Evolutionary conservation across 2,329 filamentous ascomycete species (phyloP).

Genomic region (Cercospora sp.): DNA sequence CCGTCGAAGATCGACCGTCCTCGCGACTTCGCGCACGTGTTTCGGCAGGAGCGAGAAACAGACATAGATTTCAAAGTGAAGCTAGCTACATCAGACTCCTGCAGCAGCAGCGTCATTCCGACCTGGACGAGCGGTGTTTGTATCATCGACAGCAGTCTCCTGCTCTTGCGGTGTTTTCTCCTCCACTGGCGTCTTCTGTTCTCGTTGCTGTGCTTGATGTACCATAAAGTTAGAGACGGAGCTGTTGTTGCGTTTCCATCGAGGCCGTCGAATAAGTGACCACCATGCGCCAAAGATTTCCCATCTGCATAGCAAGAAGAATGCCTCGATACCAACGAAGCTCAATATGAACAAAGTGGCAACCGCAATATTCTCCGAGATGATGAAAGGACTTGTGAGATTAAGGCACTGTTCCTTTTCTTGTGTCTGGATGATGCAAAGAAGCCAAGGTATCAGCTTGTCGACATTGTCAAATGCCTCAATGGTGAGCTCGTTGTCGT

Average conservation of each 20-base stretch:
- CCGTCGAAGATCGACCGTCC: not conserved
- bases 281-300: slow-evolving; percentile 30
- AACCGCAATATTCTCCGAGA: slow-evolving; percentile 25
- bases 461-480: slow-evolving; percentile 28
- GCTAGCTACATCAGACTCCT: not conserved
- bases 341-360: slow-evolving; percentile 30
- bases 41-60: not conserved
- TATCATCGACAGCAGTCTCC: not conserved
- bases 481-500: slow-evolving; percentile 24
- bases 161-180: not conserved
- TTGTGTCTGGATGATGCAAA: slow-evolving; percentile 30
- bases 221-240: not conserved
- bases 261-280: slow-evolving; percentile 15
- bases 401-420: slow-evolving; percentile 26
- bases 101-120: not conserved
- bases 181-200: not conserved
- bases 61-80: not conserved
- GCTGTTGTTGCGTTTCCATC: slow-evolving; percentile 16
- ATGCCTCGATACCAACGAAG: slow-evolving; percentile 31
- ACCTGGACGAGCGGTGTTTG: not conserved
- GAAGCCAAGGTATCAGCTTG: slow-evolving; percentile 30
- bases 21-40: not conserved
- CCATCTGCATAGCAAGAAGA: slow-evolving; percentile 27
- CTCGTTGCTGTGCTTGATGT: not conserved
- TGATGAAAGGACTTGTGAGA: slow-evolving; percentile 23